Percentiles rank a stretch among this genome's conserved stretches.
These are phyloP conservation scores for Ulota crispa DNA, from an alignment of 225 moss, liverwort and hornwort species.

Conservation along the genomic window DNA sequence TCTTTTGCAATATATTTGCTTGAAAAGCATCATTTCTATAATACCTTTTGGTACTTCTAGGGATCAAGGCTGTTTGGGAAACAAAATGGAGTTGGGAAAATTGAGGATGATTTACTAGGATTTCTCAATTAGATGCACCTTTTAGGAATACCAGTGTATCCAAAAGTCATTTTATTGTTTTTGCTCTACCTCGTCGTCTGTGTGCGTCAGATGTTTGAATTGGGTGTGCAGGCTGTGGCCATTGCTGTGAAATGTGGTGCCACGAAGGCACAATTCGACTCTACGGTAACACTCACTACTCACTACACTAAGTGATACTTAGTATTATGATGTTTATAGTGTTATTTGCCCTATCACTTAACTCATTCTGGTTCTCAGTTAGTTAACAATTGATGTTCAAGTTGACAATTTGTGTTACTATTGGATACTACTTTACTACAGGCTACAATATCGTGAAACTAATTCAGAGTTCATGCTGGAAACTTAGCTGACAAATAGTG, in stretches of 20 bases:
- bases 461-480: too few species aligned
- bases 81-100: background rate
- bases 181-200: background rate
- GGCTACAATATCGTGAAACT: too few species aligned
- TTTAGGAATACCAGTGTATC: background rate
- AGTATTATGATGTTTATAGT: too few species aligned
- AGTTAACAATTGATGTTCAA: too few species aligned
- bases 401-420: too few species aligned
- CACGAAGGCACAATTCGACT: slow-evolving; percentile 82
- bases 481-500: too few species aligned
- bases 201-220: background rate
- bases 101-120: background rate
- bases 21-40: too few species aligned
- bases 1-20: too few species aligned
- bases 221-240: slow-evolving; percentile 53
- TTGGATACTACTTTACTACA: too few species aligned
- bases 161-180: background rate
- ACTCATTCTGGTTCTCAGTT: too few species aligned
- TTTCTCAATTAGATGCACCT: background rate
- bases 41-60: too few species aligned
- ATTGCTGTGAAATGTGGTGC: slow-evolving; percentile 79
- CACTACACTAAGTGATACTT: background rate
- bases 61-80: background rate
- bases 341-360: too few species aligned
- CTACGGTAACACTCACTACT: slow-evolving; percentile 46